A percentile compares a stretch with the other conserved stretches of the same genome.
phyloP scores from a whole-genome alignment of 2,329 filamentous ascomycete genomes.

The Fusarium sp. region DNA sequence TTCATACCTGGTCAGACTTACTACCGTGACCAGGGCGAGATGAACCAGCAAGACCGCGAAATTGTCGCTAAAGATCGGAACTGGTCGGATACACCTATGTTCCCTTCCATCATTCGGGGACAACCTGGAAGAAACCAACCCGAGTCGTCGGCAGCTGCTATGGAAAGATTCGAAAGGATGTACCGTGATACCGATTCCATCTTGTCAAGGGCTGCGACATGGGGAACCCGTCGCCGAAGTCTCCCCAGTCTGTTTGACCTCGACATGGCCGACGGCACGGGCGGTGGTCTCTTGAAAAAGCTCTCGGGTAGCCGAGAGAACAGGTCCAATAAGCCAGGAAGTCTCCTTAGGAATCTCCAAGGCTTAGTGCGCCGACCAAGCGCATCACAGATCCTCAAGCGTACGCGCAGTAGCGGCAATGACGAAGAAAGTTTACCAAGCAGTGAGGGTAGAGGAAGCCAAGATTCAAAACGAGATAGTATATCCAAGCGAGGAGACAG shows the following conservation, averaged over 20 bases:
- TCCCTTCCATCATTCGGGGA: conserved; percentile 59
- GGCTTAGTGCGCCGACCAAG: conserved; percentile 66
- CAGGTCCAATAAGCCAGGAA: conserved; percentile 61
- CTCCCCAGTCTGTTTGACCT: conserved; percentile 70
- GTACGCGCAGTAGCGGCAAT: conserved; percentile 56
- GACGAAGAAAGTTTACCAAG: conserved; percentile 48
- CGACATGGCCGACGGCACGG: conserved; percentile 66
- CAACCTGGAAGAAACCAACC: conserved; percentile 58
- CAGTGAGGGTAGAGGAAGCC: conserved; percentile 45
- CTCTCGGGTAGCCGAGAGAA: conserved; percentile 65
- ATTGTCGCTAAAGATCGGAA: conserved; percentile 62
- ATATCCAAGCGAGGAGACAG: conserved; percentile 60
- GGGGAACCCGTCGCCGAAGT: conserved; percentile 76
- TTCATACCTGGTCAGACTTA: conserved; percentile 64
- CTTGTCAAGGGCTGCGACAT: conserved; percentile 74
- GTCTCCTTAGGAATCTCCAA: conserved; percentile 62
- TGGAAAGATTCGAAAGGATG: conserved; percentile 64
- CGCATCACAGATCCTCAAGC: conserved; percentile 59
- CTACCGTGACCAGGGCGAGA: conserved; percentile 56
- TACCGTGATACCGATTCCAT: conserved; percentile 69
- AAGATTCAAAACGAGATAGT: conserved; percentile 48
- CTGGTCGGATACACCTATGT: conserved; percentile 63
- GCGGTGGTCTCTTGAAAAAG: conserved; percentile 73
- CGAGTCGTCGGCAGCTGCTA: conserved; percentile 65
- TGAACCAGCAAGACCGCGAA: conserved; percentile 62